A percentile compares a stretch with the other conserved stretches of the same genome.
Conservation (phyloP, 768 basidiomycete species). For the Lentinula guzmanii region DNA sequence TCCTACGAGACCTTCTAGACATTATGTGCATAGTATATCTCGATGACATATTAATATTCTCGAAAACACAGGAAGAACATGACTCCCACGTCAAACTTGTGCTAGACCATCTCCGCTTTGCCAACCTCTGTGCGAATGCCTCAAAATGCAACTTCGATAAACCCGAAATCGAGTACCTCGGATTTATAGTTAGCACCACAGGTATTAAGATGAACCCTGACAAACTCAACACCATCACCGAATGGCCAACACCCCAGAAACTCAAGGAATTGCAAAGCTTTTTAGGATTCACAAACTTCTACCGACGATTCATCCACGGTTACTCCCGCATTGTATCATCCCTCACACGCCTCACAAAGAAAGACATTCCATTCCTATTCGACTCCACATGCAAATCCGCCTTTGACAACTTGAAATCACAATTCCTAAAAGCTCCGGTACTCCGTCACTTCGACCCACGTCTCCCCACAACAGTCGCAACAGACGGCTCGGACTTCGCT, state of each 20-base stretch:
- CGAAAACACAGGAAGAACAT: not conserved
- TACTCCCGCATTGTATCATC: slow-evolving; percentile 20
- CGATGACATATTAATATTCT: not conserved
- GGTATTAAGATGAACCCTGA: too few species aligned
- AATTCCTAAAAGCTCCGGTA: slow-evolving; percentile 16
- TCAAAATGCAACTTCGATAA: not conserved
- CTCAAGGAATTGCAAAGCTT: too few species aligned
- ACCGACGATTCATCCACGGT: slow-evolving; percentile 18
- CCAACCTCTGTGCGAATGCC: not conserved
- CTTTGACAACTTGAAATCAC: slow-evolving; percentile 21
- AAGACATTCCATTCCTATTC: slow-evolving; percentile 12
- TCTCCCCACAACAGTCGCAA: too few species aligned
- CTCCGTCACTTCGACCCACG: slow-evolving; percentile 17
- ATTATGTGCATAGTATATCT: too few species aligned
- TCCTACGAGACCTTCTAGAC: too few species aligned
- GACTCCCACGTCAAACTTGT: not conserved
- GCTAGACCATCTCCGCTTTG: not conserved
- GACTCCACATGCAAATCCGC: slow-evolving; percentile 7
- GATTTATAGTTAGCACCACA: too few species aligned
- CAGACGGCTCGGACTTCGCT: too few species aligned
- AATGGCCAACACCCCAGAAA: too few species aligned
- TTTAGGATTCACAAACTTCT: too few species aligned
- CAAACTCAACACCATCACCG: too few species aligned
- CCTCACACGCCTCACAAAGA: slow-evolving; percentile 18
- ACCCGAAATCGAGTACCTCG: too few species aligned